Evolutionary conservation across 345 rosid genomes (phyloP).

Genomic region (Populus alba): DNA sequence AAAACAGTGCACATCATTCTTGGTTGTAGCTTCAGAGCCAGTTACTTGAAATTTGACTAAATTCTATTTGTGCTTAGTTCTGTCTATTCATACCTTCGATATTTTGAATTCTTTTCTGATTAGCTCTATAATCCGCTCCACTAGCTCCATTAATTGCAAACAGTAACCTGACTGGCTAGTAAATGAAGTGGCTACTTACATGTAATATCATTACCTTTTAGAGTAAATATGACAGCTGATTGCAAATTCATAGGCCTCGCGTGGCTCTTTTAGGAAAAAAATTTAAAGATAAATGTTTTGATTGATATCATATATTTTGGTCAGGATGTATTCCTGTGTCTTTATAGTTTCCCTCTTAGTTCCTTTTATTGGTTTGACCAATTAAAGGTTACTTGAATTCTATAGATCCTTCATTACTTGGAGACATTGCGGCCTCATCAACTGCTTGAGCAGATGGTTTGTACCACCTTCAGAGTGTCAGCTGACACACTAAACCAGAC

Average conservation of each 20-base stretch:
- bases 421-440: slow-evolving; percentile 89
- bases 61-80: neutral
- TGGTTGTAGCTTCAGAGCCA: neutral
- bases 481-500: slow-evolving; percentile 83
- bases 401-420: slow-evolving; percentile 79
- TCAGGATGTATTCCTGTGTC: neutral
- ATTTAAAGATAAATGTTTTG: neutral
- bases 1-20: neutral
- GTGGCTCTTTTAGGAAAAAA: neutral
- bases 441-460: slow-evolving; percentile 94
- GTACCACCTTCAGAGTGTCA: slow-evolving; percentile 91
- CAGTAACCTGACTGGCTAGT: neutral
- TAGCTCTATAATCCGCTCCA: neutral
- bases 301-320: neutral
- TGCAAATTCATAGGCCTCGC: neutral
- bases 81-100: neutral
- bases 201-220: neutral
- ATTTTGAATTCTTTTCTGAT: neutral
- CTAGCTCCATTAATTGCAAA: neutral
- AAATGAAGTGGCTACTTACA: neutral
- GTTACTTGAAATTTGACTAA: neutral
- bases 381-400: slow-evolving; percentile 16
- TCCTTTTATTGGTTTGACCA: slow-evolving; percentile 10
- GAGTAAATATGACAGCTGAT: neutral
- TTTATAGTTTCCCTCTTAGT: neutral